Evolutionary conservation across 495 filamentous ascomycete species (phyloP), one percentile per base, ranked within the genome.

Genomic region (Aspergillus baeticus): DNA sequence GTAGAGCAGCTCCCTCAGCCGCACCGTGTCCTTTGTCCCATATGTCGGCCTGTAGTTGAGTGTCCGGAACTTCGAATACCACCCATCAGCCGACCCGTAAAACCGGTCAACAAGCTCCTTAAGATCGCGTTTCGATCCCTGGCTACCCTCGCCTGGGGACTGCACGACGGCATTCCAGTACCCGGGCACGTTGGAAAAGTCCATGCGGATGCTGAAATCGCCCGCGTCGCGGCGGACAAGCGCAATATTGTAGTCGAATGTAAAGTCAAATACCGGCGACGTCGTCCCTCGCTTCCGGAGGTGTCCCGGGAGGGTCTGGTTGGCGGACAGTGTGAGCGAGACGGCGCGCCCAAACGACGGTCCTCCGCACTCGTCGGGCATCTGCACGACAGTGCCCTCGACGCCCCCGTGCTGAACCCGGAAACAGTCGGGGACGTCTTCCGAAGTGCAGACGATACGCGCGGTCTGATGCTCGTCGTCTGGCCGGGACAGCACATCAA

Each of bases 351-450:
- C 49, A 29, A 22, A 48, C 18, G 31, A 51, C 44, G 21, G 44
- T 45, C 37, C 46, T 6, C 42, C 55, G 23, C 55, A 57, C n/a
- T 48, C 46, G 5, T 38, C 31, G 7, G 54, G 54, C 54, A 57
- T 57, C 13, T 51, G 20, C 2, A 57, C 26, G 18, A 57, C 38
- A 2, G 54, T 57, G n/a, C 54, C 54, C 15, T 47, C 45, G 1
- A 39, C 54, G 15, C 54, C 54, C n/a, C 41, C 35, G 3, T 47
- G 45, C 33, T 37, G 34, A 6, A 39, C 10, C 23, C 54, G n/a
- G 23, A 35, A 17, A 21, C 22, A 33, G 37, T 26, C 10, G 31
- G 46, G 31, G 43, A 56, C 13, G 42, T 17, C 54, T 41, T 56
- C 5, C 18, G 33, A 5, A 6, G 21, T 15, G 11, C 38, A 42